Conservation (phyloP, 768 basidiomycete genomes). For the Lenzites betulinus region DNA sequence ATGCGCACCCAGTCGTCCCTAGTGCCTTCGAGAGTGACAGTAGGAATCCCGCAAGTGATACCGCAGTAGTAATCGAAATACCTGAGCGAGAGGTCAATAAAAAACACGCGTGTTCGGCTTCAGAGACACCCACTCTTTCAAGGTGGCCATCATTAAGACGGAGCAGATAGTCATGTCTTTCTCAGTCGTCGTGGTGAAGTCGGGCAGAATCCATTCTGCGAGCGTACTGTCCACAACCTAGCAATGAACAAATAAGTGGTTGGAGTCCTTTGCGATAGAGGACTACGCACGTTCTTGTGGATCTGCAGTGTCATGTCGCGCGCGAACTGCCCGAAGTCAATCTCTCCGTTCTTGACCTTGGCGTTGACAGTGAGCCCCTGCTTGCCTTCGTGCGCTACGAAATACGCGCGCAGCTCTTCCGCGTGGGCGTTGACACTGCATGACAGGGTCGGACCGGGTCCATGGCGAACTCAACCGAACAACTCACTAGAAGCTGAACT, state of each 20-base stretch:
- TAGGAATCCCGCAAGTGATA: constrained; percentile 28
- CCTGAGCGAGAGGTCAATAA: neutral
- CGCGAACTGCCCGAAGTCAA: constrained; percentile 38
- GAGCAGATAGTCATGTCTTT: constrained; percentile 31
- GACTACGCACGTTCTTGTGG: constrained; percentile 19
- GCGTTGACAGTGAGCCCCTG: constrained; percentile 33
- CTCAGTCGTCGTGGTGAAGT: constrained; percentile 34
- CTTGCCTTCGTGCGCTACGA: constrained; percentile 39
- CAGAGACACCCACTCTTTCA: constrained; percentile 21
- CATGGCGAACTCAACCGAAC: neutral
- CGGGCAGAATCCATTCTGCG: constrained; percentile 32
- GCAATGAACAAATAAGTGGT: neutral
- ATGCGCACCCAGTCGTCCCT: constrained; percentile 28
- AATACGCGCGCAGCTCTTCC: constrained; percentile 36
- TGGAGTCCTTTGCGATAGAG: neutral
- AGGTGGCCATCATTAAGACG: constrained; percentile 33
- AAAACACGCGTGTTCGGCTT: neutral
- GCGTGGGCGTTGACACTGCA: constrained; percentile 31
- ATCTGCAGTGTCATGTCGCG: constrained; percentile 31
- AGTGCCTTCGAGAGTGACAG: constrained; percentile 30
- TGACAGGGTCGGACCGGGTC: neutral
- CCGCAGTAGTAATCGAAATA: neutral
- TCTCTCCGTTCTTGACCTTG: constrained; percentile 22
- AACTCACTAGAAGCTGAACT: constrained; percentile 36
- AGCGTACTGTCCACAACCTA: constrained; percentile 30